phyloP scores from a whole-genome alignment of 306 rosid species.

The Oxytropis ochrocephala region DNA sequence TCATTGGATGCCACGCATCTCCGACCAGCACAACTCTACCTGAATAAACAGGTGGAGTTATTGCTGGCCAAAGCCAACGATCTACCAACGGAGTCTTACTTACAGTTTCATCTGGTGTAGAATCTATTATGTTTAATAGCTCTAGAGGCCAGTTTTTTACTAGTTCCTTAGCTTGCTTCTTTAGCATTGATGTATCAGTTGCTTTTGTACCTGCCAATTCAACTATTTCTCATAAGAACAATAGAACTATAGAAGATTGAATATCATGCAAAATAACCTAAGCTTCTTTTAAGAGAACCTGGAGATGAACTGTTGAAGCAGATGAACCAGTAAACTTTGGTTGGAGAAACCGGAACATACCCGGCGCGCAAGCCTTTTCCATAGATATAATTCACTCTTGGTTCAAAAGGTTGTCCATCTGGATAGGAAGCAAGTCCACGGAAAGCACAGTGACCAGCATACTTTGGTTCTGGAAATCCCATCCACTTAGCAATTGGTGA shows the following conservation, averaged over 20 bases:
- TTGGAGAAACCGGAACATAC: constrained; percentile 73
- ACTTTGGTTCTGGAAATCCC: constrained; percentile 71
- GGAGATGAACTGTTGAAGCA: constrained; percentile 74
- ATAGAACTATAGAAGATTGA: not conserved
- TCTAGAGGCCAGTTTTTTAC: constrained; percentile 59
- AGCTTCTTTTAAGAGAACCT: no score
- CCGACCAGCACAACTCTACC: constrained; percentile 81
- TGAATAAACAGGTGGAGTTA: constrained; percentile 54
- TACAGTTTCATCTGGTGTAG: constrained; percentile 59
- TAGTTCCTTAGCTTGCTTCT: constrained; percentile 61
- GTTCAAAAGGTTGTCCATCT: constrained; percentile 57
- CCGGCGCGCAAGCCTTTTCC: constrained; percentile 84
- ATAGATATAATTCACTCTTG: constrained; percentile 59
- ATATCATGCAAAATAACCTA: not conserved
- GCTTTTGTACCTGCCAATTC: constrained; percentile 54
- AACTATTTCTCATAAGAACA: not conserved
- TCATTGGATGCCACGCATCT: constrained; percentile 98
- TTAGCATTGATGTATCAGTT: constrained; percentile 42
- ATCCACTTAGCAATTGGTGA: constrained; percentile 85
- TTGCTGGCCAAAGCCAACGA: constrained; percentile 82
- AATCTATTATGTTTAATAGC: constrained; percentile 44
- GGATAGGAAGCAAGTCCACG: constrained; percentile 72
- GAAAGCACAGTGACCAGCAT: constrained; percentile 64
- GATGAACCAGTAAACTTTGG: constrained; percentile 92
- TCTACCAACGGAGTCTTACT: constrained; percentile 68